These are phyloP conservation scores for Wickerhamiella kurtzmanii DNA, from an alignment of 805 yeast genomes.

Conservation along the genomic window DNA sequence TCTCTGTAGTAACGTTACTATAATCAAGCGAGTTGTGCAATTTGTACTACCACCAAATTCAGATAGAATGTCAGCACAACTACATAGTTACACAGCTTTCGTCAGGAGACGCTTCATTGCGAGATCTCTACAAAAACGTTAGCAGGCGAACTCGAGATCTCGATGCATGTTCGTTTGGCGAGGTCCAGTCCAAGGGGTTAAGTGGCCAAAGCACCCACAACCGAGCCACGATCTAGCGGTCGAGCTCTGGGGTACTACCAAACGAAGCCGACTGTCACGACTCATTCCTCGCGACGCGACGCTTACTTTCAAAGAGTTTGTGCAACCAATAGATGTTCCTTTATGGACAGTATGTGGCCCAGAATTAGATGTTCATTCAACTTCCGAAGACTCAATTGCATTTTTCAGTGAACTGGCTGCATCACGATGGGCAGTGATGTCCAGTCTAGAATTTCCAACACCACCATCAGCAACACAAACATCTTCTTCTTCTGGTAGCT, in stretches of 20 bases:
- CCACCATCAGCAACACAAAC: not conserved
- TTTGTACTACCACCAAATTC: too few relatives aligned
- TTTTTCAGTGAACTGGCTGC: conserved; percentile 15
- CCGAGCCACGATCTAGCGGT: conserved; percentile 1
- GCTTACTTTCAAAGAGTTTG: conserved; percentile 8
- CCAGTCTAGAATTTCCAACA: not conserved
- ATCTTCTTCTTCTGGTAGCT: not conserved
- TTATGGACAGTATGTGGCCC: conserved; percentile 15
- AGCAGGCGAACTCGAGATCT: too few relatives aligned
- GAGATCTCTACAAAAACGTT: too few relatives aligned
- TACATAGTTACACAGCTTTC: too few relatives aligned
- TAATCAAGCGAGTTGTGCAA: too few relatives aligned
- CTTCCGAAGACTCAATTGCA: conserved; percentile 2
- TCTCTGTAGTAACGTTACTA: too few relatives aligned
- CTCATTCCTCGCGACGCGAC: not conserved
- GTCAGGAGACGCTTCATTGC: too few relatives aligned
- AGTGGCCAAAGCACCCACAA: conserved; percentile 14
- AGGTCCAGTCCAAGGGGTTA: conserved; percentile 7
- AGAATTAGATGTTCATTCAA: conserved; percentile 12
- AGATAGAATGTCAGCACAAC: too few relatives aligned
- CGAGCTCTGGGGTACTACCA: conserved; percentile 9
- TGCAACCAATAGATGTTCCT: conserved; percentile 8
- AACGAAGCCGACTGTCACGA: not conserved
- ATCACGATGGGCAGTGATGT: not conserved
- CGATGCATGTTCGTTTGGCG: conserved; percentile 13